Evolutionary conservation across 768 basidiomycete genomes (phyloP).

Genomic region (Hortiboletus flavorubellus): DNA sequence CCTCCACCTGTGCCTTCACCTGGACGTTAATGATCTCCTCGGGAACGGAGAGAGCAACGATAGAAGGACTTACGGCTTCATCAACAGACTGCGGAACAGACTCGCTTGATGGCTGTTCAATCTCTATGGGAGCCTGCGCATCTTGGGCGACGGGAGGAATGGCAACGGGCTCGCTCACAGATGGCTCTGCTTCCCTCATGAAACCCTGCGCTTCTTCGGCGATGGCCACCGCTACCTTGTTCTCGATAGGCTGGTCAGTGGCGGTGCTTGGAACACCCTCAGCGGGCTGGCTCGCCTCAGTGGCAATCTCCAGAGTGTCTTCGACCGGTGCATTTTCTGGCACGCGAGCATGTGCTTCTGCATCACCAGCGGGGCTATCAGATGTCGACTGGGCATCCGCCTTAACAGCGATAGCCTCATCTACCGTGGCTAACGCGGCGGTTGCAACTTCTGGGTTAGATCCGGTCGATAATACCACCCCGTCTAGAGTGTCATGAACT

Average conservation of each 20-base stretch:
- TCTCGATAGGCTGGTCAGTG: background rate
- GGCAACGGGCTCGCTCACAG: background rate
- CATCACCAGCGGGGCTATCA: background rate
- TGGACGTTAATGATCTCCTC: background rate
- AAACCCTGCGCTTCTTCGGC: background rate
- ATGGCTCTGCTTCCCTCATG: too few species aligned
- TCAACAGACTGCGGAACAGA: conserved; percentile 8
- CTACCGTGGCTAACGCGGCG: background rate
- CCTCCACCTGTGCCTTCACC: conserved; percentile 6
- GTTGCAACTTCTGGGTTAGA: conserved; percentile 3
- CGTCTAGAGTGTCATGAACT: background rate
- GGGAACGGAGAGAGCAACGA: background rate
- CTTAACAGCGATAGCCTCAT: background rate
- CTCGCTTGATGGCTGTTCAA: background rate
- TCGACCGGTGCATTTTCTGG: background rate
- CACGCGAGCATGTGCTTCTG: background rate
- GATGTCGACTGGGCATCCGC: background rate
- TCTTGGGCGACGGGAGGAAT: background rate
- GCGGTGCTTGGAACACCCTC: background rate
- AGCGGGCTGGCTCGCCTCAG: background rate
- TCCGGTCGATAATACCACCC: background rate
- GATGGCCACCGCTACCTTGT: background rate
- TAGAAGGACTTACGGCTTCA: background rate
- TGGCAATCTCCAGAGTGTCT: background rate
- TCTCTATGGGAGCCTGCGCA: conserved; percentile 2